Evolutionary conservation across 2,329 filamentous ascomycete genomes (phyloP).

Genomic region (Penicillium sp.): DNA sequence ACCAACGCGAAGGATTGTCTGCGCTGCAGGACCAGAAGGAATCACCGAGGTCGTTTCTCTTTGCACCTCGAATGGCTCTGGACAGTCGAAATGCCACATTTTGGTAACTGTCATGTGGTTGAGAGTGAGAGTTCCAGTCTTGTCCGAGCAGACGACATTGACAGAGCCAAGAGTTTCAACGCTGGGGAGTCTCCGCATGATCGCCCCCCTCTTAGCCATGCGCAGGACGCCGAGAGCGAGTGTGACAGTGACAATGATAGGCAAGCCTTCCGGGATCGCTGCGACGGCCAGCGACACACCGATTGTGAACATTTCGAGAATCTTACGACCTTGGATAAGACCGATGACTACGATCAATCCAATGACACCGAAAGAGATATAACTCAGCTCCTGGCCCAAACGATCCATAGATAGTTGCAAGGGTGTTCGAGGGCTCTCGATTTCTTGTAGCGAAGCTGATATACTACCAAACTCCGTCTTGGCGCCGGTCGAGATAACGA

Average conservation of each 20-base stretch:
- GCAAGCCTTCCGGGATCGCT: constrained; percentile 91
- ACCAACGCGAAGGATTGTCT: constrained; percentile 82
- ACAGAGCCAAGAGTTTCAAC: constrained; percentile 98
- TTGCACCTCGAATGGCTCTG: constrained; percentile 57
- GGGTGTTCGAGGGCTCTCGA: constrained; percentile 91
- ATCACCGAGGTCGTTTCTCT: constrained; percentile 52
- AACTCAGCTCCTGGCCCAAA: constrained; percentile 93
- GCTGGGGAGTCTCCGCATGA: constrained; percentile 91
- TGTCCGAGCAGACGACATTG: constrained; percentile 99
- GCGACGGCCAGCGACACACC: constrained; percentile 95
- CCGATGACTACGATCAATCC: constrained; percentile 89
- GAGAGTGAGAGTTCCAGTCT: constrained; percentile 92
- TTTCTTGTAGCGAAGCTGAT: constrained; percentile 88
- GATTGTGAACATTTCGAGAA: constrained; percentile 95
- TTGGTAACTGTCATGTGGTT: constrained; percentile 98
- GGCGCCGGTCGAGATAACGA: constrained; percentile 94
- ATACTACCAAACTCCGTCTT: constrained; percentile 96
- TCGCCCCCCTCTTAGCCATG: constrained; percentile 93
- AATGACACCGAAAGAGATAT: constrained; percentile 94
- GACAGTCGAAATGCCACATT: constrained; percentile 86
- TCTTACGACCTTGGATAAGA: constrained; percentile 80
- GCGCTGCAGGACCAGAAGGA: constrained; percentile 69
- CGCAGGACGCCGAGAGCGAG: constrained; percentile 90
- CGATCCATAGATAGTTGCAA: constrained; percentile 96
- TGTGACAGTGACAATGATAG: constrained; percentile 97